Percentiles rank a stretch among this genome's conserved stretches.
Evolutionary conservation across 495 filamentous ascomycete species (phyloP).

Genomic region (Chaetomium fimeti): DNA sequence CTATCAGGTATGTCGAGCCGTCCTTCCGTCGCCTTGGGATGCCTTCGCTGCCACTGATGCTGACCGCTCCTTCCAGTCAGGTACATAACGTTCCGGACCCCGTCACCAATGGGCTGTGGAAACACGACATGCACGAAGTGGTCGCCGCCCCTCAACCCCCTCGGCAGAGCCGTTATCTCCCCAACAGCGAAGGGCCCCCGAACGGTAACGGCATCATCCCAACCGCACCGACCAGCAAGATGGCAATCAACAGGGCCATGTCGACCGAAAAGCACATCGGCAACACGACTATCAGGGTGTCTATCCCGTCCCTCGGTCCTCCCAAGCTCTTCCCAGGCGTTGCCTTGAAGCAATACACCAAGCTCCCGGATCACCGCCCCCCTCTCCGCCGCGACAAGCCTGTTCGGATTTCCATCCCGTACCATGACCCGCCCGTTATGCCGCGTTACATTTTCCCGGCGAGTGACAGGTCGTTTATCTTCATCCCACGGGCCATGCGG

Average conservation of each 20-base stretch:
- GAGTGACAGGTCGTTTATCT: constrained; percentile 89
- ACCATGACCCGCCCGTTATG: constrained; percentile 50
- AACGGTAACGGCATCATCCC: constrained; percentile 49
- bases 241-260: constrained; percentile 58
- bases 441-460: constrained; percentile 89
- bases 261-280: constrained; percentile 62
- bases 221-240: constrained; percentile 43
- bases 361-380: constrained; percentile 90
- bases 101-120: constrained; percentile 72
- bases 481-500: constrained; percentile 90
- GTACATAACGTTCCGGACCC: constrained; percentile 51
- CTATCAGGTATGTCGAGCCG: constrained; percentile 53
- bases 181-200: constrained; percentile 43
- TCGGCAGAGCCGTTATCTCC: constrained; percentile 37
- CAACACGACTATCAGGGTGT: constrained; percentile 77
- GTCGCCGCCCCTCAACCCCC: constrained; percentile 53
- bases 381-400: constrained; percentile 95
- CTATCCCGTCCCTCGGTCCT: constrained; percentile 65
- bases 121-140: constrained; percentile 92
- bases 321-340: constrained; percentile 69
- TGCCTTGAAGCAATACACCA: constrained; percentile 81
- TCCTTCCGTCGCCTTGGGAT: neutral
- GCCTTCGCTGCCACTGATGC: constrained; percentile 21
- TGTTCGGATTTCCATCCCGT: constrained; percentile 87
- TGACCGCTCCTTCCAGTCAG: constrained; percentile 45